Evolutionary conservation across 179 eudicot species (phyloP).

Genomic region (Drosera spatulata): DNA sequence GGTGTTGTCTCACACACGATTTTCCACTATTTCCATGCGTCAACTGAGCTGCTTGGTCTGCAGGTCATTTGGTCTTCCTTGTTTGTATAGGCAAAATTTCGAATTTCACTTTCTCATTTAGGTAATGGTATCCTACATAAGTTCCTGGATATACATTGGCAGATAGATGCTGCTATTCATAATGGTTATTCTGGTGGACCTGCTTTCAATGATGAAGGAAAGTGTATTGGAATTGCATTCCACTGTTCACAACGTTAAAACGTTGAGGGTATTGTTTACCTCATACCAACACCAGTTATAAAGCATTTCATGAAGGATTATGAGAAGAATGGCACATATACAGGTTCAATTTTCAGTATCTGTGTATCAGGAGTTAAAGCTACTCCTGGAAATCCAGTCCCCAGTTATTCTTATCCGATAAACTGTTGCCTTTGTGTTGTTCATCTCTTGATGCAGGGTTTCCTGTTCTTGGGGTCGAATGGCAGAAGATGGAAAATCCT

Average conservation of each 20-base stretch:
- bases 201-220: conserved; percentile 80
- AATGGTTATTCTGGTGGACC: conserved; percentile 97
- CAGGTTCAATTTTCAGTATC: conserved; percentile 35
- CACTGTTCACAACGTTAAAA: conserved; percentile 91
- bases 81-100: background rate
- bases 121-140: background rate
- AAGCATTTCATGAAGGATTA: conserved; percentile 77
- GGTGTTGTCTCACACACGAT: conserved; percentile 94
- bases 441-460: conserved; percentile 31
- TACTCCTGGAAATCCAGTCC: too few relatives aligned
- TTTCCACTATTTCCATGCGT: conserved; percentile 81
- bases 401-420: too few relatives aligned
- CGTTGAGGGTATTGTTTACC: conserved; percentile 85
- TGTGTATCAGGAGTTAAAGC: too few relatives aligned
- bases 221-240: conserved; percentile 88
- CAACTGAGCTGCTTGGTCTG: conserved; percentile 83
- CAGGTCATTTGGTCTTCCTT: conserved; percentile 34
- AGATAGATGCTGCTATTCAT: conserved; percentile 97
- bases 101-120: background rate
- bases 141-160: conserved; percentile 4
- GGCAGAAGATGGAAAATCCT: conserved; percentile 98
- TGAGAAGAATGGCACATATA: conserved; percentile 81
- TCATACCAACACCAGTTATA: conserved; percentile 91
- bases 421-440: too few relatives aligned
- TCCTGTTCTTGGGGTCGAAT: conserved; percentile 80